Base-by-base conservation (phyloP, 1,284 basidiomycete genomes). In the Butyriboletus regius region DNA sequence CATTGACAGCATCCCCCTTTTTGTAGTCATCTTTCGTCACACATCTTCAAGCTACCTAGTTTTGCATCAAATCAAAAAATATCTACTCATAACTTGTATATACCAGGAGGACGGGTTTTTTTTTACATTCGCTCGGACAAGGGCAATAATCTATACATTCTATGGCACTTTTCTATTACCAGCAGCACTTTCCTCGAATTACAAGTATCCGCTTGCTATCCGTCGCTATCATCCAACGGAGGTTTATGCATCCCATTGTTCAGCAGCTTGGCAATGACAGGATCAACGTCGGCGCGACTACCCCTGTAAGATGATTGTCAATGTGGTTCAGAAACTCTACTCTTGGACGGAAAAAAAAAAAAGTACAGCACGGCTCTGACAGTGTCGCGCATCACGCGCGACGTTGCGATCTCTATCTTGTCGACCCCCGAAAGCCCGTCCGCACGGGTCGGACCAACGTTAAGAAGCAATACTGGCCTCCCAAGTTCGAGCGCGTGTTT, bases 401-500 rank as follows among this genome's bases (percentile, higher is more conserved):
- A 85, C 42, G 82, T 85, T 1, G 78, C 69, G 32, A 86, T 72
- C 55, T 92, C 83, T 55, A 95, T 77, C 68, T 90, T 88, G 55
- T 87, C 81, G 40, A 93, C 70, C 4, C 77, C 83, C 1, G 69
- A 66, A n/a, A 89, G 63, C n/a, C 69, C 72, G 64, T 95, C 91
- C 1, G 85, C 91, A 35, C 92, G 78, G 1, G 88, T 86, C 1
- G 91, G 91, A 1, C 93, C 93, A 14, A 91, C 70, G 54, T 94
- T 94, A 40, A 96, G 71, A 53, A 93, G 73, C 47, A 93, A 70
- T 4, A 91, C 82, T 0, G 83, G 83, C 66, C 92, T 94, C 24
- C 76, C 72, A 12, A 81, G 71, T 50, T 89, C 81, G 10, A 86
- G 64, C 1, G 92, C 90, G 57, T 82, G 83, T 64, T 86, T 91